Conservation (phyloP, 106 monocot species). For the Agapanthus africanus region DNA sequence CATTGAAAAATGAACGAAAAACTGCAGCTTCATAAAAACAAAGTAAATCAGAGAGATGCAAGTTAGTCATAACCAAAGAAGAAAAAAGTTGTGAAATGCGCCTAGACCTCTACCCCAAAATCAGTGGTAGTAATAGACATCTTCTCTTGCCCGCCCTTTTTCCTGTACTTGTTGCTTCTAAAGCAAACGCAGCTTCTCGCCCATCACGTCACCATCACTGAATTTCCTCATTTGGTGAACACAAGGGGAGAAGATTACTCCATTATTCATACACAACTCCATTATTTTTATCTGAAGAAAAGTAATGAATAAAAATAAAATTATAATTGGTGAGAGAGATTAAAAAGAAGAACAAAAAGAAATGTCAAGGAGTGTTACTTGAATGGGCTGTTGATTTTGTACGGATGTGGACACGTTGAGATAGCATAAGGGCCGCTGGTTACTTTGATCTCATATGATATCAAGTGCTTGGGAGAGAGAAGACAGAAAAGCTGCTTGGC, state of each 20-base stretch:
- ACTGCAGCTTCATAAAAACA: not conserved
- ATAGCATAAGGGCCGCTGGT: not conserved
- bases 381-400: not conserved
- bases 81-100: not conserved
- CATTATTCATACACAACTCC: constrained; percentile 24
- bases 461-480: not conserved
- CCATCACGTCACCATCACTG: constrained; percentile 32
- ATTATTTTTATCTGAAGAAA: not conserved
- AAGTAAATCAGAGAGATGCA: no score
- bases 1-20: no score
- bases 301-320: not conserved
- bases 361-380: not conserved
- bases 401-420: not conserved
- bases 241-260: constrained; percentile 6
- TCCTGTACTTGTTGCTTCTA: not conserved
- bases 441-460: not conserved
- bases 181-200: constrained; percentile 14
- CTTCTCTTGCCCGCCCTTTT: not conserved
- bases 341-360: not conserved
- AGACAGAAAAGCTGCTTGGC: not conserved
- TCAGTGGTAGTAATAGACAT: constrained; percentile 47
- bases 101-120: constrained; percentile 23
- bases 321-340: not conserved
- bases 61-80: not conserved
- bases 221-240: constrained; percentile 1